Percentiles rank a stretch among this genome's conserved stretches.
These are phyloP conservation scores for Leptographium galeiforme DNA, from an alignment of 2,329 filamentous ascomycete species.

Conservation along the genomic window DNA sequence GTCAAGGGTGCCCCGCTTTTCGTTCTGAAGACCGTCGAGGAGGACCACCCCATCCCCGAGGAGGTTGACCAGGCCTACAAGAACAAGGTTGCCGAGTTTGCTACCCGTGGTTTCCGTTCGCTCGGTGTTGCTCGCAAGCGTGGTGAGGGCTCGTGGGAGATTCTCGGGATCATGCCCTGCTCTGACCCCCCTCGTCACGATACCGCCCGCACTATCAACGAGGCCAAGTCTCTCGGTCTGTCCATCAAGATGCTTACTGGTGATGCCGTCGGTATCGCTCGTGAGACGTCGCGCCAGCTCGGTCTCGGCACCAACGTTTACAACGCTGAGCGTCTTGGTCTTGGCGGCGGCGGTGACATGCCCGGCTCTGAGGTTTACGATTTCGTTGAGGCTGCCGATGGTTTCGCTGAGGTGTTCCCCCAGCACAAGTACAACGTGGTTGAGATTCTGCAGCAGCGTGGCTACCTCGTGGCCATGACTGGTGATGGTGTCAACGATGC, in stretches of 20 bases:
- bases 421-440: constrained; percentile 94
- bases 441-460: constrained; percentile 85
- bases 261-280: constrained; percentile 84
- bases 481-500: constrained; percentile 93
- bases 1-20: constrained; percentile 86
- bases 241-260: constrained; percentile 95
- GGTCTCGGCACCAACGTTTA: constrained; percentile 89
- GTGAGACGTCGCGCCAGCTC: constrained; percentile 82
- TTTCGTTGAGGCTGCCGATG: constrained; percentile 89
- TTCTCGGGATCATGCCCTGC: constrained; percentile 91
- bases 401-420: constrained; percentile 88
- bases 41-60: constrained; percentile 67
- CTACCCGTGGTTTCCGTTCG: constrained; percentile 84
- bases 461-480: constrained; percentile 90
- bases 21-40: constrained; percentile 75
- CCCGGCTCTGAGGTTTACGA: constrained; percentile 88
- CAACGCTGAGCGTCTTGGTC: constrained; percentile 83
- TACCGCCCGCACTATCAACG: constrained; percentile 78
- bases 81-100: constrained; percentile 85
- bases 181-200: constrained; percentile 84
- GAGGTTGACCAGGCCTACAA: constrained; percentile 74
- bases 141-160: constrained; percentile 70
- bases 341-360: constrained; percentile 84
- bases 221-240: constrained; percentile 76
- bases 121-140: constrained; percentile 87